phyloP scores from a whole-genome alignment of 2,329 filamentous ascomycete species.

The Colletotrichum paranaense region DNA sequence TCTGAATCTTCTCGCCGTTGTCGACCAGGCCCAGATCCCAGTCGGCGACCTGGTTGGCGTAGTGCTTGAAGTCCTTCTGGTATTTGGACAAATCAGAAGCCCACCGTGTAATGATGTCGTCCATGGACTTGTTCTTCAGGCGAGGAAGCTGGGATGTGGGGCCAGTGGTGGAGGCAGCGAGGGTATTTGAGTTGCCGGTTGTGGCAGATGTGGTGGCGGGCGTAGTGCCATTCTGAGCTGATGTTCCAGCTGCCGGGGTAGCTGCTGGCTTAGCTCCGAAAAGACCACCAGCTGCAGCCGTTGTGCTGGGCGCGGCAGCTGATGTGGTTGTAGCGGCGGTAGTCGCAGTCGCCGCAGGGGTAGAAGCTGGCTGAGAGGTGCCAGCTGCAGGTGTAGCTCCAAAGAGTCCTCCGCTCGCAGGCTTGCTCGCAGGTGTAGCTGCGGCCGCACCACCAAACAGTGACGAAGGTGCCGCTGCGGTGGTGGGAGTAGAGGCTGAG shows the following conservation, averaged over 20 bases:
- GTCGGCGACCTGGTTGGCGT: slow-evolving; percentile 85
- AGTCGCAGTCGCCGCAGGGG: slow-evolving; percentile 45
- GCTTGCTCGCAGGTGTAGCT: slow-evolving; percentile 47
- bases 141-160: slow-evolving; percentile 88
- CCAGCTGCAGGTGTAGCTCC: slow-evolving; percentile 44
- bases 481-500: slow-evolving; percentile 43
- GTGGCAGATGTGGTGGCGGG: slow-evolving; percentile 21
- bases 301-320: slow-evolving; percentile 42
- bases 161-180: slow-evolving; percentile 82
- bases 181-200: slow-evolving; percentile 47
- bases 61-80: slow-evolving; percentile 94
- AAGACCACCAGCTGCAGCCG: slow-evolving; percentile 45
- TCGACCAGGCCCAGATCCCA: slow-evolving; percentile 96
- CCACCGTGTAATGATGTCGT: slow-evolving; percentile 98
- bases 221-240: slow-evolving; percentile 40
- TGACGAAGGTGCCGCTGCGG: slow-evolving; percentile 41
- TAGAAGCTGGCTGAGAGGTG: slow-evolving; percentile 44
- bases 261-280: slow-evolving; percentile 48
- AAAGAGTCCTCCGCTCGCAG: slow-evolving; percentile 45
- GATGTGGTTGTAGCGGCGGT: slow-evolving; percentile 42
- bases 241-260: slow-evolving; percentile 40
- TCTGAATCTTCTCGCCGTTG: slow-evolving; percentile 94
- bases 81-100: slow-evolving; percentile 95
- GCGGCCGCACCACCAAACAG: slow-evolving; percentile 49
- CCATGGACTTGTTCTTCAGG: slow-evolving; percentile 98